Percentiles rank a stretch among this genome's conserved stretches.
Evolutionary conservation across 139 green algal species (phyloP).

Genomic region (Chlorella ohadii): DNA sequence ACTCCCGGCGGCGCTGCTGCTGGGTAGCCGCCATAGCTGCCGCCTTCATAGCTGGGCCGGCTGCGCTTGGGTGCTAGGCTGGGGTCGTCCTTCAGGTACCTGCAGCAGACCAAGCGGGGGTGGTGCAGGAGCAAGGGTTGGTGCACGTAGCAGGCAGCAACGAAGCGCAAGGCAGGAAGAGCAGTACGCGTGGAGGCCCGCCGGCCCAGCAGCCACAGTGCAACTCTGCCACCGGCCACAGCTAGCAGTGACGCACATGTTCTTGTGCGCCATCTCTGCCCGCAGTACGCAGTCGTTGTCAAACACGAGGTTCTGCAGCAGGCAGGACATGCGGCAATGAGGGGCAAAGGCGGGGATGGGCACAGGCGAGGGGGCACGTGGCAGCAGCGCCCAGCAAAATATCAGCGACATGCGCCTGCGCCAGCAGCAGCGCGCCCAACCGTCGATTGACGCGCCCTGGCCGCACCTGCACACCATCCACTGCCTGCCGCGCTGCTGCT

Average conservation of each 20-base stretch:
- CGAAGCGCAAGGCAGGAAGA: no score
- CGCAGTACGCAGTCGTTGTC: constrained; percentile 73
- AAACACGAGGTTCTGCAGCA: constrained; percentile 72
- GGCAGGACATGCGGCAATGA: no score
- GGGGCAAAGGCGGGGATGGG: no score
- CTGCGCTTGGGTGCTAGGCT: constrained; percentile 54
- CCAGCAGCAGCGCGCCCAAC: no score
- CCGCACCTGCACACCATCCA: constrained; percentile 39
- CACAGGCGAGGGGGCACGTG: no score
- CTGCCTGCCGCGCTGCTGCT: constrained; percentile 59
- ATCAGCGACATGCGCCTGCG: no score
- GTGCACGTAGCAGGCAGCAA: no score
- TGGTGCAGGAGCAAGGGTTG: background rate
- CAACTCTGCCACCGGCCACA: no score
- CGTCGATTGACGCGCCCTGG: no score
- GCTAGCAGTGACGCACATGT: constrained; percentile 64
- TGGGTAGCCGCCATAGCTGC: background rate
- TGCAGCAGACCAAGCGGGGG: constrained; percentile 27
- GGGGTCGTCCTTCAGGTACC: constrained; percentile 78
- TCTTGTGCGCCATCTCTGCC: constrained; percentile 92
- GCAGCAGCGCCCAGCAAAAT: no score
- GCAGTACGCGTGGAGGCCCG: no score
- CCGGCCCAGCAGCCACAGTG: background rate
- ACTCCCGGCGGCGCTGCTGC: background rate
- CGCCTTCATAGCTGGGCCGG: constrained; percentile 20